Conservation (phyloP, 23 red algal species). For the Chondrus crispus region DNA sequence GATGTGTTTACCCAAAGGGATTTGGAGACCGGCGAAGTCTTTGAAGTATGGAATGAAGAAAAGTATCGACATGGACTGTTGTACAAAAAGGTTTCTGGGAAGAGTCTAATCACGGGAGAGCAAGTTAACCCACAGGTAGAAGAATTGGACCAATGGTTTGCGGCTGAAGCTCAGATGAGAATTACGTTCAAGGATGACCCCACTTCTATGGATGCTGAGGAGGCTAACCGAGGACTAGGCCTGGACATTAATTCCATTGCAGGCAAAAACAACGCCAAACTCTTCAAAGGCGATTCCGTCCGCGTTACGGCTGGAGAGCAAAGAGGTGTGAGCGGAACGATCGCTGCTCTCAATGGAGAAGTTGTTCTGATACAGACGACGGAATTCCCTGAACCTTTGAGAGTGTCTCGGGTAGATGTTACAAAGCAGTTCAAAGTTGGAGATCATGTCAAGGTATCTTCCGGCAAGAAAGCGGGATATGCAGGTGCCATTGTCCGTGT, state of each 20-base stretch:
- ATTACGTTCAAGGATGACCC: slow-evolving; percentile 4
- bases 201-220: slow-evolving; percentile 22
- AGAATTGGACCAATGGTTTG: slow-evolving; percentile 83
- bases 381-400: slow-evolving; percentile 48
- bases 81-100: slow-evolving; percentile 76
- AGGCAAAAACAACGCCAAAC: slow-evolving; percentile 31
- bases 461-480: slow-evolving; percentile 72
- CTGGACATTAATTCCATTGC: slow-evolving; percentile 63
- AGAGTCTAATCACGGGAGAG: slow-evolving; percentile 56
- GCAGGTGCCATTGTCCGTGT: slow-evolving; percentile 86
- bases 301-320: slow-evolving; percentile 58
- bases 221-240: slow-evolving; percentile 21
- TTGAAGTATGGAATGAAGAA: slow-evolving; percentile 81
- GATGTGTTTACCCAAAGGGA: slow-evolving; percentile 71
- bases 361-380: slow-evolving; percentile 49
- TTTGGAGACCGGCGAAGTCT: slow-evolving; percentile 76
- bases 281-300: slow-evolving; percentile 67
- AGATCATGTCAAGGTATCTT: slow-evolving; percentile 68
- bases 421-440: slow-evolving; percentile 88
- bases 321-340: slow-evolving; percentile 45
- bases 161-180: slow-evolving; percentile 62
- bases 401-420: slow-evolving; percentile 57
- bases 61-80: slow-evolving; percentile 74
- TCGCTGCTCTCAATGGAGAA: slow-evolving; percentile 28
- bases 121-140: slow-evolving; percentile 71